These are phyloP conservation scores for Monosporozyma aerobia DNA, from an alignment of 805 yeast species.

Conservation along the genomic window DNA sequence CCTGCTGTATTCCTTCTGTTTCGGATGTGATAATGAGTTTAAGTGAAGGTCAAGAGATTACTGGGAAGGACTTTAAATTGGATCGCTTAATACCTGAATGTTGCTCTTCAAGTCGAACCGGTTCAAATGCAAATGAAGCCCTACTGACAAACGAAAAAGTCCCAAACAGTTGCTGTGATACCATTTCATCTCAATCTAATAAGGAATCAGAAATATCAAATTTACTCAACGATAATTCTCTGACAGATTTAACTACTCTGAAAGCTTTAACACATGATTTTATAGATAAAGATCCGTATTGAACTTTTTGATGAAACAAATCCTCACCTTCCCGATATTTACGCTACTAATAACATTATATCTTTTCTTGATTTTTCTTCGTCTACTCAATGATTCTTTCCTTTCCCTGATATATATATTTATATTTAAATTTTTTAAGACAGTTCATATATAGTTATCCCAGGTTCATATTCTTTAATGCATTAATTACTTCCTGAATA, in stretches of 20 bases:
- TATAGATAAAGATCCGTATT: not conserved
- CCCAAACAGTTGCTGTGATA: not conserved
- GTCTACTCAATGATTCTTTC: not conserved
- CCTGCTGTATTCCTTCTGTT: not conserved
- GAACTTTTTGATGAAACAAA: not conserved
- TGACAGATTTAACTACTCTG: not conserved
- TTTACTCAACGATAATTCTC: not conserved
- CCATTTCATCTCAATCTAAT: not conserved
- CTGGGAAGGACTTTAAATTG: not conserved
- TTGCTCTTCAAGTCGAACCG: not conserved
- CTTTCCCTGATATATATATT: not conserved
- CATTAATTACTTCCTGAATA: constrained; percentile 4
- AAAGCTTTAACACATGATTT: not conserved
- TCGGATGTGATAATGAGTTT: not conserved
- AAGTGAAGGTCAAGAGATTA: not conserved
- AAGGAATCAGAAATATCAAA: not conserved
- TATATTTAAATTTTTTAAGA: not conserved
- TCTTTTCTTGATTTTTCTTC: not conserved
- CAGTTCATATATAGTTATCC: not conserved
- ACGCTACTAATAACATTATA: not conserved
- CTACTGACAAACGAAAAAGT: not conserved
- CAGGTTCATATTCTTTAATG: constrained; percentile 3
- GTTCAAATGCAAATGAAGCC: not conserved
- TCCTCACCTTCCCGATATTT: not conserved
- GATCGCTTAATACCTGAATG: not conserved